Conservation (phyloP, 2,329 filamentous ascomycete genomes). For the Xylogone sp. region DNA sequence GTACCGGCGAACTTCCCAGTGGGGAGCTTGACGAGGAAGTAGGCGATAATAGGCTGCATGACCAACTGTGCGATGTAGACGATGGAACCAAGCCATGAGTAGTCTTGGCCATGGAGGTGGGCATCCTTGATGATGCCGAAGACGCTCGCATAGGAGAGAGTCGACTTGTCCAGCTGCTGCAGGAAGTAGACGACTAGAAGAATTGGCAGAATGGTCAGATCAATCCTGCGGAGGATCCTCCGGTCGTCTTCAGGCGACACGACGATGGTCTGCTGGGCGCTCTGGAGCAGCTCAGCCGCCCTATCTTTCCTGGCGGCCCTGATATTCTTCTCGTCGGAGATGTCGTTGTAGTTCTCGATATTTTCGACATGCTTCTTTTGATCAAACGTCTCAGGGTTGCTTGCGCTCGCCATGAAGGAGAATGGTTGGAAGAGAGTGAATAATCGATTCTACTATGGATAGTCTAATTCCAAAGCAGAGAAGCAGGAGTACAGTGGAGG, state of each 20-base stretch:
- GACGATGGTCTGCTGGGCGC: constrained; percentile 9
- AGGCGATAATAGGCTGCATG: constrained; percentile 52
- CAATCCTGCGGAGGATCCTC: constrained; percentile 34
- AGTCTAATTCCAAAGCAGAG: too few relatives aligned
- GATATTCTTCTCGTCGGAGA: neutral
- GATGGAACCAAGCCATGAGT: constrained; percentile 59
- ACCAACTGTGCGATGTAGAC: constrained; percentile 57
- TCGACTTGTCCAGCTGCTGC: constrained; percentile 41
- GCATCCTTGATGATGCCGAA: constrained; percentile 46
- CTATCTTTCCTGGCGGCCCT: constrained; percentile 8
- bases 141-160: constrained; percentile 40
- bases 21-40: constrained; percentile 48
- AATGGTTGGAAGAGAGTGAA: neutral
- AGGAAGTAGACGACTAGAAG: constrained; percentile 54
- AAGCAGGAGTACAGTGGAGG: too few relatives aligned
- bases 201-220: constrained; percentile 45
- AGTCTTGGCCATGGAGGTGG: constrained; percentile 41
- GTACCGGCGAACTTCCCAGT: constrained; percentile 49
- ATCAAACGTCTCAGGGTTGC: constrained; percentile 1
- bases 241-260: constrained; percentile 17
- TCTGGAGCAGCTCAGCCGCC: constrained; percentile 15
- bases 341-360: constrained; percentile 4
- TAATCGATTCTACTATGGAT: neutral
- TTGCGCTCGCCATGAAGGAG: constrained; percentile 5
- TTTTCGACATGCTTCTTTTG: constrained; percentile 9